phyloP scores from a whole-genome alignment of 2,329 filamentous ascomycete species.

The Fusarium sororula region DNA sequence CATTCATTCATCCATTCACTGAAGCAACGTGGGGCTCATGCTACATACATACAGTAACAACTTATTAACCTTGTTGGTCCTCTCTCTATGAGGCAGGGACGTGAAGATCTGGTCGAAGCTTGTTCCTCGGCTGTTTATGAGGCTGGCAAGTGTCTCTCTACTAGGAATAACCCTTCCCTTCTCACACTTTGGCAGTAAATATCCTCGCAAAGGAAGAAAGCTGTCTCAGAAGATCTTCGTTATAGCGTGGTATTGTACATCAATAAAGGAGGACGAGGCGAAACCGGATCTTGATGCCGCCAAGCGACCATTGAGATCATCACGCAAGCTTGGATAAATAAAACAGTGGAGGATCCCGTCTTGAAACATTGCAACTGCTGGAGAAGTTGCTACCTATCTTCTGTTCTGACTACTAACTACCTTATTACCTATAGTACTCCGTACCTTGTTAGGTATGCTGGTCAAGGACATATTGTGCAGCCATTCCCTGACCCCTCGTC shows the following conservation, averaged over 20 bases:
- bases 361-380: constrained; percentile 15
- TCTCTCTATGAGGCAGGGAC: constrained; percentile 22
- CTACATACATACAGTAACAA: background rate
- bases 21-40: constrained; percentile 19
- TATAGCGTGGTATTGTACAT: background rate
- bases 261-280: constrained; percentile 1
- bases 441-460: background rate
- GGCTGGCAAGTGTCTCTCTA: background rate
- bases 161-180: background rate
- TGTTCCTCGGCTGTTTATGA: constrained; percentile 4
- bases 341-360: constrained; percentile 13
- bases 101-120: constrained; percentile 28
- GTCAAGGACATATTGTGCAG: background rate
- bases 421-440: no score
- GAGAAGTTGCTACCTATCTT: background rate
- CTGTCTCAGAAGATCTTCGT: constrained; percentile 21
- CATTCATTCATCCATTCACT: constrained; percentile 3
- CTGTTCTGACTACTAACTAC: background rate
- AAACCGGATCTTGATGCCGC: constrained; percentile 23
- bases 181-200: background rate
- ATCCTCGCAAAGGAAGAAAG: constrained; percentile 3
- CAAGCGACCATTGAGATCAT: constrained; percentile 25
- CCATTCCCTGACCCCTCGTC: constrained; percentile 20
- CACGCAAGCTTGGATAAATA: constrained; percentile 16
- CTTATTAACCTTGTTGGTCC: background rate